A percentile compares a stretch with the other conserved stretches of the same genome.
Evolutionary conservation across 371 early-diverging fungal genomes (phyloP).

Genomic region (Lichtheimia ramosa): DNA sequence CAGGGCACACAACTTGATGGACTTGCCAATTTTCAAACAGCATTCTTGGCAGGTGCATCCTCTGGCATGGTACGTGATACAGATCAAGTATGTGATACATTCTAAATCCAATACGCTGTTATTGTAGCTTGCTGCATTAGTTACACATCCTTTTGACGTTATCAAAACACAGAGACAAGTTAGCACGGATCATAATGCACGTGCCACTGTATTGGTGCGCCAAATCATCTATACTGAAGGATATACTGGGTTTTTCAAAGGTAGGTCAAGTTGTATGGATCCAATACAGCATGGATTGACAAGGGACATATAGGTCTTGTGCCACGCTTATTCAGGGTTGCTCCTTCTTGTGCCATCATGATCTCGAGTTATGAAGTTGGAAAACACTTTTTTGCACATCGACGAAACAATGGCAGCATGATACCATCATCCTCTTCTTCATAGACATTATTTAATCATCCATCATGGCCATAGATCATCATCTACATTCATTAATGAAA

Average conservation of each 20-base stretch:
- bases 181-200: slow-evolving; percentile 28
- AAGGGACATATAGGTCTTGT: slow-evolving; percentile 45
- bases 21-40: slow-evolving; percentile 50
- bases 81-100: background rate
- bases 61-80: slow-evolving; percentile 64
- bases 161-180: slow-evolving; percentile 91
- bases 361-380: slow-evolving; percentile 86
- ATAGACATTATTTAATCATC: too few relatives aligned
- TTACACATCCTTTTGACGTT: slow-evolving; percentile 97
- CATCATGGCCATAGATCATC: too few relatives aligned
- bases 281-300: too few relatives aligned
- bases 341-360: slow-evolving; percentile 97
- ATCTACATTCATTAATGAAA: too few relatives aligned
- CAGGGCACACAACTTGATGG: slow-evolving; percentile 6
- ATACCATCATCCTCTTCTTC: background rate
- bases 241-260: slow-evolving; percentile 23
- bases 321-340: slow-evolving; percentile 88
- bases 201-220: slow-evolving; percentile 18
- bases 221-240: slow-evolving; percentile 29
- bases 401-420: background rate
- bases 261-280: slow-evolving; percentile 2
- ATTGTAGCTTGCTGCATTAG: slow-evolving; percentile 78
- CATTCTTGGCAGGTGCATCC: slow-evolving; percentile 76
- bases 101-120: too few relatives aligned
- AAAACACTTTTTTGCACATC: slow-evolving; percentile 55